Base-by-base conservation (phyloP, 345 rosid species). In the Eutrema heterophyllum region DNA sequence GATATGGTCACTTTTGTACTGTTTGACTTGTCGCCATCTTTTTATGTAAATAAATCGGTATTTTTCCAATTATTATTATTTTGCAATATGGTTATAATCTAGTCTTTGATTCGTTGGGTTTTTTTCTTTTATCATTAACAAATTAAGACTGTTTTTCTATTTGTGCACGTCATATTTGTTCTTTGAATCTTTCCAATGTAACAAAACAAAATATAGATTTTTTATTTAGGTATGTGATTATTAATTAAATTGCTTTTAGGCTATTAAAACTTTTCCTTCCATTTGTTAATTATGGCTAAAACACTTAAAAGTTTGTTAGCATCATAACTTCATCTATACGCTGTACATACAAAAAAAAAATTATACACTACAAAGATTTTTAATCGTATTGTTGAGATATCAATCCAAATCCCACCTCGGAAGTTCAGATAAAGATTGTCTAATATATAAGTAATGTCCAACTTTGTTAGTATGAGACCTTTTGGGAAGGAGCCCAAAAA, bases 11-110 rank as follows among this genome's bases (percentile, higher is more conserved):
- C 41, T 6, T 45, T 32, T 64, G 40, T 46, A 41, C 54, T 10
- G 6, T 64, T 64, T 64, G 68, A 64, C 68, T 64, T 64, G 68
- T 64, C 68, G 32, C 16, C 15, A 64, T 64, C 55, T 12, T 38
- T 58, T 64, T 64, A 24, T 59, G 64, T 39, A 59, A 39, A 57
- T 33, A 59, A 58, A 18, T 38, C 46, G 4, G 9, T 43, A 4
- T 49, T 16, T 10, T 58, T 58, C 6, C 12, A 14, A 29, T 30
- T 53, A n/a, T 16, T 30, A 30, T 43, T 58, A 3, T 59, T 18
- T 38, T 21, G 9, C 13, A 18, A 2, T 58, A 38, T 58, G 64
- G 30, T 58, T 38, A 58, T 10, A 58, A 59, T 38, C 64, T 59
- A 38, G 3, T 38, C 45, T 38, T 38, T 59, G 46, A 36, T 59